phyloP scores from a whole-genome alignment of 2,329 filamentous ascomycete species.

The Microdochium nivale region DNA sequence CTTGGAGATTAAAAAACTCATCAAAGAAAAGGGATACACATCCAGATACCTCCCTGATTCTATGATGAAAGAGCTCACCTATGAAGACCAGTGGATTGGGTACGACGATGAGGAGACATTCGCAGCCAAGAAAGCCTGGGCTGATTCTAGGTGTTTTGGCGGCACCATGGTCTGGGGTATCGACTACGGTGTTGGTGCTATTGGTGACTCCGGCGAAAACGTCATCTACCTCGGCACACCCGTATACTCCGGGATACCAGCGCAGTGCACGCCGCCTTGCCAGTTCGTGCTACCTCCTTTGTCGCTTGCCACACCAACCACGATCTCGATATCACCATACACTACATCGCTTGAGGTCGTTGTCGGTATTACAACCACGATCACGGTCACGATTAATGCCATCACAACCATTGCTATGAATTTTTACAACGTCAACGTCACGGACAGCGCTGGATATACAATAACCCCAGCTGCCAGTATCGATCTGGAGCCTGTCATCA shows the following conservation, averaged over 20 bases:
- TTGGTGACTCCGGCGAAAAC: background rate
- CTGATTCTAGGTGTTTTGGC: background rate
- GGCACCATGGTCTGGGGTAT: background rate
- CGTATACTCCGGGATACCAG: background rate
- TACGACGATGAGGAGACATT: background rate
- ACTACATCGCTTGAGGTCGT: conserved; percentile 3
- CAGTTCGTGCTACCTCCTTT: conserved; percentile 2
- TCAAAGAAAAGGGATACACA: background rate
- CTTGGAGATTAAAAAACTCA: background rate
- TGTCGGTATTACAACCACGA: background rate
- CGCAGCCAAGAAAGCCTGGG: background rate
- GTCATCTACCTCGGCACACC: background rate
- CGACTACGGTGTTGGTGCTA: background rate
- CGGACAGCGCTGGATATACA: background rate
- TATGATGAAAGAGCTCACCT: background rate
- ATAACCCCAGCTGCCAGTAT: conserved; percentile 1
- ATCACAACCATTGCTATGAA: conserved; percentile 1
- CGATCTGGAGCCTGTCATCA: conserved; percentile 1
- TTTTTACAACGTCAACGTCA: background rate
- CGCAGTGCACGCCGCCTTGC: conserved; percentile 3
- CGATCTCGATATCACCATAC: conserved; percentile 3
- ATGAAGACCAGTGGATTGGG: background rate
- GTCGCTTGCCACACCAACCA: conserved; percentile 1
- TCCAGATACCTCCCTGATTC: background rate
- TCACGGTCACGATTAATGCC: background rate